Evolutionary conservation across 2,329 filamentous ascomycete genomes (phyloP).

Genomic region (Podosphaera aphanis): DNA sequence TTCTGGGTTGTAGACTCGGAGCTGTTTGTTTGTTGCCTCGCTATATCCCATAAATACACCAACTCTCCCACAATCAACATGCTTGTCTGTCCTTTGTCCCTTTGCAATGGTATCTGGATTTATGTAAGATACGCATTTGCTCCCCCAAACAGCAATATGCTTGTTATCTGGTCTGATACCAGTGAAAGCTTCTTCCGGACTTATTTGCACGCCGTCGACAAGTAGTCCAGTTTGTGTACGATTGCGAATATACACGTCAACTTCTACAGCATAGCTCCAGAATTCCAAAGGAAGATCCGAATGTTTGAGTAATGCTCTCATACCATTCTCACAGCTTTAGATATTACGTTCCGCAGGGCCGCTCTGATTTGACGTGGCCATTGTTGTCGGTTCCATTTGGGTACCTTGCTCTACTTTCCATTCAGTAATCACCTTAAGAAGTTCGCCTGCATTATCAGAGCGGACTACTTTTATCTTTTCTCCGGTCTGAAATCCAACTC

Average conservation of each 20-base stretch:
- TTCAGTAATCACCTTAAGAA: too few relatives aligned
- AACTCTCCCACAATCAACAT: background rate
- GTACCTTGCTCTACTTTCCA: too few relatives aligned
- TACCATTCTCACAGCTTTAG: too few relatives aligned
- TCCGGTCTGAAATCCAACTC: too few relatives aligned
- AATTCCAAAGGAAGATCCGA: background rate
- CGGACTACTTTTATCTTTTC: too few relatives aligned
- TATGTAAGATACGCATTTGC: background rate
- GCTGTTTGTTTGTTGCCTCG: background rate
- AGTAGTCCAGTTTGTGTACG: background rate
- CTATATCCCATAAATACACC: constrained; percentile 1
- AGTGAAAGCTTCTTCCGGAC: background rate
- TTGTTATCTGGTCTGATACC: background rate
- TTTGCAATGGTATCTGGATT: background rate
- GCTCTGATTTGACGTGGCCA: too few relatives aligned
- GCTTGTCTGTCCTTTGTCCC: background rate
- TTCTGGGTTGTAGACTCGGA: background rate
- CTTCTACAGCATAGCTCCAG: background rate
- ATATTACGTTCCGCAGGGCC: too few relatives aligned
- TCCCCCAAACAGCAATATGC: background rate
- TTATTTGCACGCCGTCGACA: background rate
- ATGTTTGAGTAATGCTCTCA: too few relatives aligned
- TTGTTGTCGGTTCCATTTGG: too few relatives aligned
- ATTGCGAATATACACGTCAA: background rate
- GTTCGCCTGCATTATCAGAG: too few relatives aligned